These are phyloP conservation scores for Ceratobasidium sp. DNA, from an alignment of 1,284 basidiomycete genomes.

Conservation along the genomic window DNA sequence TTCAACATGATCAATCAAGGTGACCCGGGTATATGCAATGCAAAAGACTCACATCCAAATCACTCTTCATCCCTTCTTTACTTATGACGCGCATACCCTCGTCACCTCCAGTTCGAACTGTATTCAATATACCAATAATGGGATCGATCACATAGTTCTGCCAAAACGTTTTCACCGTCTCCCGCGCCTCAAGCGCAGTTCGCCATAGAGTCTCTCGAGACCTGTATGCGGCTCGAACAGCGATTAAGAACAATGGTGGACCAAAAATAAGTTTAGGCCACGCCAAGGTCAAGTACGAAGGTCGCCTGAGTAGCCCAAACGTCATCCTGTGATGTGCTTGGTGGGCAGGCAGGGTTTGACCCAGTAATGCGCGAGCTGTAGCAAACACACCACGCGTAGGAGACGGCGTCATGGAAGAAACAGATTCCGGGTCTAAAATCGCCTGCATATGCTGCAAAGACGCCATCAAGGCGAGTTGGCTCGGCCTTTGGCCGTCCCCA, in stretches of 20 bases:
- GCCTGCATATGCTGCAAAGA: slow-evolving; percentile 1
- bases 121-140: slow-evolving; percentile 80
- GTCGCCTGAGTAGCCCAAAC: slow-evolving; percentile 59
- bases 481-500: slow-evolving; percentile 10
- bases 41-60: slow-evolving; percentile 77
- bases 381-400: slow-evolving; percentile 34
- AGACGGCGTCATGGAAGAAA: neutral
- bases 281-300: slow-evolving; percentile 62
- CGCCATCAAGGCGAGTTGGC: slow-evolving; percentile 15
- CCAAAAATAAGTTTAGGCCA: slow-evolving; percentile 75
- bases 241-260: slow-evolving; percentile 66
- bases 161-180: slow-evolving; percentile 80
- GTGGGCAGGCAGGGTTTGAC: slow-evolving; percentile 48
- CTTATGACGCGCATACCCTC: slow-evolving; percentile 73
- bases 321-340: slow-evolving; percentile 48
- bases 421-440: slow-evolving; percentile 7
- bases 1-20: neutral
- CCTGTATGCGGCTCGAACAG: slow-evolving; percentile 58
- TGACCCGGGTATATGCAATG: neutral
- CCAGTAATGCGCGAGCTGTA: slow-evolving; percentile 43
- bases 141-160: slow-evolving; percentile 89
- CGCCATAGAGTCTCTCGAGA: slow-evolving; percentile 62
- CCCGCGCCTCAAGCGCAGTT: slow-evolving; percentile 66
- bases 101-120: slow-evolving; percentile 80
- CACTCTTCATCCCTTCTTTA: slow-evolving; percentile 78